Evolutionary conservation across 495 filamentous ascomycete species (phyloP).

Genomic region (Trichocladium antarcticum): DNA sequence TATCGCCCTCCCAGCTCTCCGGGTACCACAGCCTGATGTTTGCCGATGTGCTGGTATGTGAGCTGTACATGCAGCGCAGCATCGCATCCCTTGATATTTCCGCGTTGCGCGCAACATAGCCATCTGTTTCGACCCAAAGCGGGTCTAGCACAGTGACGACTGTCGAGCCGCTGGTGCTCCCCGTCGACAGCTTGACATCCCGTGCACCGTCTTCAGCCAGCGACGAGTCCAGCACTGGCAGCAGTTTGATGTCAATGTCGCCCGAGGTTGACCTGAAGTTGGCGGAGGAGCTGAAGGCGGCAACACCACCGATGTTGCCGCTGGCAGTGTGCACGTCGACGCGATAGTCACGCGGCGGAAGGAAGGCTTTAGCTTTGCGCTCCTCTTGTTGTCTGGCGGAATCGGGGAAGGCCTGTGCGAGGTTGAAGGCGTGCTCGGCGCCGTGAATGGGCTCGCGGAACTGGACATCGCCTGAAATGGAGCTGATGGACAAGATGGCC

Average conservation of each 20-base stretch:
- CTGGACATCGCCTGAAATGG: constrained; percentile 28
- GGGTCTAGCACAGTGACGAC: constrained; percentile 27
- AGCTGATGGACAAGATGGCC: constrained; percentile 26
- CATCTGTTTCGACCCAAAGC: constrained; percentile 19
- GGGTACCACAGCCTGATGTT: constrained; percentile 28
- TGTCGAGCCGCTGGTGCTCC: constrained; percentile 26
- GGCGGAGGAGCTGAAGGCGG: constrained; percentile 23
- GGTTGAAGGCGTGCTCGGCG: constrained; percentile 2
- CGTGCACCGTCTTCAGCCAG: neutral
- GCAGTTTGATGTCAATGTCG: constrained; percentile 19
- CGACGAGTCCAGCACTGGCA: constrained; percentile 26
- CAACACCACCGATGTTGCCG: constrained; percentile 21
- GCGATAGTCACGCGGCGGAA: constrained; percentile 35
- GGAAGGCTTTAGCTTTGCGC: neutral
- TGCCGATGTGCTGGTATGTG: constrained; percentile 29
- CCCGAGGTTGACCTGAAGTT: constrained; percentile 23
- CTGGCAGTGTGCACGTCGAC: constrained; percentile 30
- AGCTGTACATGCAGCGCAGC: constrained; percentile 19
- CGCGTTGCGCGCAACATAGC: no score
- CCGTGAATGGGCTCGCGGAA: constrained; percentile 27
- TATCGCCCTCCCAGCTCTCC: constrained; percentile 31
- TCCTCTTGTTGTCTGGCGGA: neutral
- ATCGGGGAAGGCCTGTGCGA: neutral
- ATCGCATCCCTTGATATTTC: neutral
- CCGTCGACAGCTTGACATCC: constrained; percentile 18